Evolutionary conservation across 192 early-diverging fungal genomes (phyloP).

Genomic region (Spinellus fusiger): DNA sequence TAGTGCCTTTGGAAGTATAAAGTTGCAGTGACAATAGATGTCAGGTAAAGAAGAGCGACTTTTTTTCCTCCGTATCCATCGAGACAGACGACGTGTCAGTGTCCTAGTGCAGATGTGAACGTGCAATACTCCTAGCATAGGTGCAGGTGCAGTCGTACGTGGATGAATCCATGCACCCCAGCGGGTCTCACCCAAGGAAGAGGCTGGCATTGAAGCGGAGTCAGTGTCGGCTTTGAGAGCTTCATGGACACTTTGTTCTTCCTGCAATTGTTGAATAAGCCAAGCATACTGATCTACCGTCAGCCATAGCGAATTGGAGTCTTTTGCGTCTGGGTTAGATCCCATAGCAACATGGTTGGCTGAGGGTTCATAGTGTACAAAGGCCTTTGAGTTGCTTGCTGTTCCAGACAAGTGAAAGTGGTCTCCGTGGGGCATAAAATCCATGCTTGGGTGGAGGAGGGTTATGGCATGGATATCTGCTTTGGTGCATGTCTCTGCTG

Average conservation of each 20-base stretch:
- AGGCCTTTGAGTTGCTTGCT: neutral
- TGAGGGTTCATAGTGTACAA: constrained; percentile 18
- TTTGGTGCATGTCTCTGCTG: neutral
- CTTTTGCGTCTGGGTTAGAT: constrained; percentile 9
- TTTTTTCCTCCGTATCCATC: constrained; percentile 5
- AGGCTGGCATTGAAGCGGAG: neutral
- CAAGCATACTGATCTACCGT: constrained; percentile 19
- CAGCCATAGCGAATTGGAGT: constrained; percentile 13
- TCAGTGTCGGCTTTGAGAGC: constrained; percentile 1
- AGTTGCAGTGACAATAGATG: constrained; percentile 3
- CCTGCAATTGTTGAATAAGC: constrained; percentile 19
- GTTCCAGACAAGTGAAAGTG: neutral
- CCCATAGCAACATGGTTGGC: constrained; percentile 13
- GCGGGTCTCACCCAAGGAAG: neutral
- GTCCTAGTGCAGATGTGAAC: constrained; percentile 2
- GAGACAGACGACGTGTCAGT: constrained; percentile 1
- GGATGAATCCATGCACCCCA: neutral
- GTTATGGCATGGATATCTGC: neutral
- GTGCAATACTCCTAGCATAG: constrained; percentile 4
- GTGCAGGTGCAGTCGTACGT: neutral
- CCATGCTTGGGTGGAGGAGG: neutral
- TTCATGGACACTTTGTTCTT: constrained; percentile 19
- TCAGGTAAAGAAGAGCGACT: neutral
- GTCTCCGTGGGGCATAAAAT: neutral
- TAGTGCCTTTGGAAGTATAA: constrained; percentile 20